Evolutionary conservation across 1,284 basidiomycete genomes (phyloP), one percentile per base, ranked within the genome.

Genomic region (Rhizopogon hawkerae): DNA sequence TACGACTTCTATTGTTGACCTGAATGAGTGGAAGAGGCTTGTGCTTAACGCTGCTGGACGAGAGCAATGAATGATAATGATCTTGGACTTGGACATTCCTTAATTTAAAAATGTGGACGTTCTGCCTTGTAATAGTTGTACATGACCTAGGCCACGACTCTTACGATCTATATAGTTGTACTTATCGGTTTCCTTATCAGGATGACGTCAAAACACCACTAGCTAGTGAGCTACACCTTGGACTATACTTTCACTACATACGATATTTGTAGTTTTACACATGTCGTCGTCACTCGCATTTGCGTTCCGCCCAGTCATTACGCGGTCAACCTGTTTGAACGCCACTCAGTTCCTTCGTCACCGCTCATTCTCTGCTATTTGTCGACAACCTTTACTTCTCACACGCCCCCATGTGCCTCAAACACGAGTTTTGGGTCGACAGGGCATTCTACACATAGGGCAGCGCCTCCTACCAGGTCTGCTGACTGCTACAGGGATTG

Each of bases 401-500:
- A 13, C 16, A 18, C 41, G 13, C 16, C 16, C 8, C 1, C 7
- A 33, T 43, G 29, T 43, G 41, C 29, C 41, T 33, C 41, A 16
- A 11, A 42, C 14, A 29, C 7, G 10, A 10, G 39, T n/a, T 18
- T n/a, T 43, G 29, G 31, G 16, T 31, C 39, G 29, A 33, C 29
- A 21, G 13, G 16, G 29, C 16, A 18, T 13, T 21, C 4, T 16
- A 43, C 29, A 13, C 11, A 43, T 7, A 21, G 16, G 41, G 16
- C 29, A n/a, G 41, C 11, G 18, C 16, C 16, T 18, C 26, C 42
- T 65, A 33, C 54, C 60, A 9, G 18, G 49, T 26, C 21, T 66
- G 10, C 35, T 66, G 45, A 51, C 58, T 9, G 59, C 56, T 21
- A 50, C 59, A 7, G 61, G 65, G 5, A 54, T 71, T 31, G 59